A percentile compares a stretch with the other conserved stretches of the same genome.
phyloP scores from a whole-genome alignment of 441 rosid species.

The Brassica balearica region DNA sequence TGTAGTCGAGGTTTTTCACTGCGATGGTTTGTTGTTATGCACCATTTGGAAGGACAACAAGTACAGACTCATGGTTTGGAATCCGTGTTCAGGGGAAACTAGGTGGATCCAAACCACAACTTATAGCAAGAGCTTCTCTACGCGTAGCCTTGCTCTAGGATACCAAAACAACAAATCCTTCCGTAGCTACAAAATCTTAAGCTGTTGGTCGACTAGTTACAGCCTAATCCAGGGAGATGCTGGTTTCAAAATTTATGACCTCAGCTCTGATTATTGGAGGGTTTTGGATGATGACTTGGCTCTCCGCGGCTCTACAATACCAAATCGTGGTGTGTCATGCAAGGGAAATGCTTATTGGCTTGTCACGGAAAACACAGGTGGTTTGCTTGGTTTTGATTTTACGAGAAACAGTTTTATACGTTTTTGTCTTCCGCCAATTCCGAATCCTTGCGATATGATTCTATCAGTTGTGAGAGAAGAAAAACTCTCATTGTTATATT shows the following conservation, averaged over 20 bases:
- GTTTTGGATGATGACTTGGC: neutral
- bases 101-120: neutral
- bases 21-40: neutral
- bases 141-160: neutral
- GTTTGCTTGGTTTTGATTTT: neutral
- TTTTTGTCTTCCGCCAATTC: too few relatives aligned
- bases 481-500: too few relatives aligned
- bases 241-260: neutral
- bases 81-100: neutral
- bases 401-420: neutral
- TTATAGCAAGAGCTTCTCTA: neutral
- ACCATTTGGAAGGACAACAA: neutral
- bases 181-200: neutral
- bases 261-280: neutral
- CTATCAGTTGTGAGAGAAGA: too few relatives aligned
- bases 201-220: neutral
- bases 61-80: neutral
- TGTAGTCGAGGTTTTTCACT: neutral
- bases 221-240: too few relatives aligned
- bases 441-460: too few relatives aligned
- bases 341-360: neutral
- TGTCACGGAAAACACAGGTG: neutral
- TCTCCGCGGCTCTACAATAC: neutral
- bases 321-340: neutral
- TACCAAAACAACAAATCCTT: neutral